Base-by-base conservation (phyloP, 139 green algal species). In the Chlorella sp. region DNA sequence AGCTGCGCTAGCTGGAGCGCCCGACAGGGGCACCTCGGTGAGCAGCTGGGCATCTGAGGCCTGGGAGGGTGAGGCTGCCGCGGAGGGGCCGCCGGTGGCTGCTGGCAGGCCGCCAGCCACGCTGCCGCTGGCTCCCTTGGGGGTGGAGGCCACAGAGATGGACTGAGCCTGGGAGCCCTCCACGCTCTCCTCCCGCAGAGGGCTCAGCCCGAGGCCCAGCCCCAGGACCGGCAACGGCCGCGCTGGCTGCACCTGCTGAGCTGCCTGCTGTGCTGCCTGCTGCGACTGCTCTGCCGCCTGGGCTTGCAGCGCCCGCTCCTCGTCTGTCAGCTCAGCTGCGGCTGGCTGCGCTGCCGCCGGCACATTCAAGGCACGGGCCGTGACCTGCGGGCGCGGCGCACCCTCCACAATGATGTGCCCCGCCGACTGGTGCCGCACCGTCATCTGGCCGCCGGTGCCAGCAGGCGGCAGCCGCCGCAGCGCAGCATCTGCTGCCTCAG, bases 41-140 rank as follows among this genome's bases (percentile, higher is more conserved):
- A 83, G 78, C 62, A 83, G 78, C 30, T 83, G 78, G 22, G 78
- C 62, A 3, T 75, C 78, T 26, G 78, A 76, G 4, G 58, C 58
- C 28, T 56, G 76, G 7, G 76, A 82, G 34, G 78, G 30, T 6
- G 78, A 60, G 62, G 62, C 40, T 34, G 32, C 32, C 28, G 78
- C 5, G 16, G 78, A 67, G 0, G 62, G 19, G 36, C 41, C 54
- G 32, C 34, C 54, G 2, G 62, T 56, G 9, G 7, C 51, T 0
- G 51, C 75, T 19, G 30, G 28, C 65, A 22, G 24, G 32, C 65
- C n/a, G 65, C 65, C 65, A 28, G 46, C 46, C 11, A 4, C 4
- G 14, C 64, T 40, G 64, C 64, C 32, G 19, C 69, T 75, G 36
- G 38, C 58, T 38, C 11, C 44, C 16, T 56, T 65, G 56, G 58